A percentile compares a stretch with the other conserved stretches of the same genome.
phyloP scores from a whole-genome alignment of 441 rosid species.

The Heliophila coronopifolia region DNA sequence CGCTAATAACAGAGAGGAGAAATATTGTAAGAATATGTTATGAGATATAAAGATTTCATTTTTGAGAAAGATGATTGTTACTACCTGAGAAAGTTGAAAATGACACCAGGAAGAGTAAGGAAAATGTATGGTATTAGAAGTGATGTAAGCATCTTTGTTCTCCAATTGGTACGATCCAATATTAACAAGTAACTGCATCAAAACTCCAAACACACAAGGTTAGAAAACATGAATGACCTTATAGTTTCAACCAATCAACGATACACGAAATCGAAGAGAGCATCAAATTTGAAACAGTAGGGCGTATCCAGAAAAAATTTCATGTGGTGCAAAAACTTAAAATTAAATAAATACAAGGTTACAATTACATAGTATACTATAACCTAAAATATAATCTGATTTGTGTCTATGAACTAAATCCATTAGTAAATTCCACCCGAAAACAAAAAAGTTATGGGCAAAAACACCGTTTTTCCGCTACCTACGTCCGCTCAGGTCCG shows the following conservation, averaged over 20 bases:
- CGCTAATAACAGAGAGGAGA: slow-evolving; percentile 43
- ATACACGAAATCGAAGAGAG: neutral
- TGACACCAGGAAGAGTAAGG: slow-evolving; percentile 58
- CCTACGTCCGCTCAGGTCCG: too few species aligned
- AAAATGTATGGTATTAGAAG: slow-evolving; percentile 71
- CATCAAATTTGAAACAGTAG: neutral
- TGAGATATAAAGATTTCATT: neutral
- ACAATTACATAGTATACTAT: too few species aligned
- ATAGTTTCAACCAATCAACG: neutral
- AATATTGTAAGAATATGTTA: neutral
- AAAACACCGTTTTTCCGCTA: too few species aligned
- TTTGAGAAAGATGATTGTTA: neutral
- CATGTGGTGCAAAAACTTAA: too few species aligned
- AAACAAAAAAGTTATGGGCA: too few species aligned
- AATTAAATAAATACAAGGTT: too few species aligned
- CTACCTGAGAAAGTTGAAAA: slow-evolving; percentile 60
- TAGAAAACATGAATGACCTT: neutral
- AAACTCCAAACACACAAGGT: neutral
- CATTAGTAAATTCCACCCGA: too few species aligned
- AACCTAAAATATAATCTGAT: too few species aligned
- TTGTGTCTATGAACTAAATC: too few species aligned
- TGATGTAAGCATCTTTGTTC: slow-evolving; percentile 66
- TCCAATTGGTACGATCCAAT: slow-evolving; percentile 83
- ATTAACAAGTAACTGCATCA: slow-evolving; percentile 65
- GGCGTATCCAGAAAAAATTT: too few species aligned